Evolutionary conservation across 1,284 basidiomycete genomes (phyloP), one percentile per base, ranked within the genome.

Genomic region (Earliella scabrosa): DNA sequence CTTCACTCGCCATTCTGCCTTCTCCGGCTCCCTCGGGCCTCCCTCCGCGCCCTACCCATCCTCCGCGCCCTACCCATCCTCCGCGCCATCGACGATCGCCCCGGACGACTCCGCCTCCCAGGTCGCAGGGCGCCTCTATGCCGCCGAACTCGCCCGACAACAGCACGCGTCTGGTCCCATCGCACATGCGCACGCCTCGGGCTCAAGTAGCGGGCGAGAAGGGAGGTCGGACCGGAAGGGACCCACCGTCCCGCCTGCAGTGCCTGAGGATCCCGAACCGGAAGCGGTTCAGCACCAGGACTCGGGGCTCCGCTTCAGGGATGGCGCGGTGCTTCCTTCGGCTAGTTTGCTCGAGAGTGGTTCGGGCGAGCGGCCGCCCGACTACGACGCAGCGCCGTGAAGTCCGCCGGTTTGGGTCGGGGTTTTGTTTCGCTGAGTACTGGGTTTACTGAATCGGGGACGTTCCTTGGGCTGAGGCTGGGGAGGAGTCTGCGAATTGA

Each of bases 271-370:
- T 27, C 58, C 53, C 16, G 56, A 55, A 43, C 40, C 41, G 39
- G 54, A 56, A 44, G 49, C 54, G 36, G 49, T 50, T 27, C 54
- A 54, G 54, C 56, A 59, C 57, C 51, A 56, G 49, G 60, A 59
- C 57, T 61, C 60, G 60, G 57, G 60, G 26, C 51, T 56, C 34
- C 51, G 60, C 35, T 59, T 59, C 45, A 56, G 60, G 60, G 50
- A 53, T 23, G 59, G 56, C 31, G 48, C 43, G 29, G 11, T 50
- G 29, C 48, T 52, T 40, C 38, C 41, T 24, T 39, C 39, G 24
- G 23, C 39, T 38, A 23, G 34, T 18, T 18, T 34, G 29, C 45
- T 14, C n/a, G 32, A 21, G 14, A 31, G 13, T 16, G 27, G 16
- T 20, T 13, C 34, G 45, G 45, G 16, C 7, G 45, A 47, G 16